These are phyloP conservation scores for Solanum stenotomum DNA, from an alignment of 257 asterid species.

Conservation along the genomic window DNA sequence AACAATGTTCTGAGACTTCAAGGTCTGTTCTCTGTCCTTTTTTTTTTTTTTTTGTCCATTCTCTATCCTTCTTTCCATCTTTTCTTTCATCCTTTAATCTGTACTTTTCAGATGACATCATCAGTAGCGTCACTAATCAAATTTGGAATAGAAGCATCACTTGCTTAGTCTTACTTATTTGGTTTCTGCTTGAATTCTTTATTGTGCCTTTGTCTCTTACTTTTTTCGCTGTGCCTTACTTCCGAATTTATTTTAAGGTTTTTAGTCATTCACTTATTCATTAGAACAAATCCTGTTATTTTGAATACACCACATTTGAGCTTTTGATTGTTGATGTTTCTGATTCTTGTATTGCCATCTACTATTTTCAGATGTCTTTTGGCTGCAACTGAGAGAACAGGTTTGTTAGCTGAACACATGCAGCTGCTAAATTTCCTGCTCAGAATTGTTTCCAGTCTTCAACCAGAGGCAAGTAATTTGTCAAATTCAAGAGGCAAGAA, in stretches of 20 bases:
- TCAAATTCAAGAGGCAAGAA: conserved; percentile 25
- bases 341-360: background rate
- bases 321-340: background rate
- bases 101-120: background rate
- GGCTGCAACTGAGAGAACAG: conserved; percentile 39
- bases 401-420: conserved; percentile 40
- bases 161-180: background rate
- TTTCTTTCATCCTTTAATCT: background rate
- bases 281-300: background rate
- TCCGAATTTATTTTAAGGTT: background rate
- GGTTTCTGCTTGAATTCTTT: background rate
- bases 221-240: background rate
- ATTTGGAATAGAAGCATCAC: background rate
- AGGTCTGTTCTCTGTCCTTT: conserved; percentile 32
- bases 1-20: conserved; percentile 56
- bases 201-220: background rate
- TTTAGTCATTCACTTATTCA: background rate
- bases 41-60: background rate
- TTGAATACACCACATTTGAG: background rate
- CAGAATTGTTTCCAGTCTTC: conserved; percentile 47
- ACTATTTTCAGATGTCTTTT: conserved; percentile 46
- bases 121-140: background rate
- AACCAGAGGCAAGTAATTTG: conserved; percentile 26
- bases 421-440: conserved; percentile 53
- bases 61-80: background rate